phyloP scores from a whole-genome alignment of 257 asterid species.

The Nicotiana tabacum region DNA sequence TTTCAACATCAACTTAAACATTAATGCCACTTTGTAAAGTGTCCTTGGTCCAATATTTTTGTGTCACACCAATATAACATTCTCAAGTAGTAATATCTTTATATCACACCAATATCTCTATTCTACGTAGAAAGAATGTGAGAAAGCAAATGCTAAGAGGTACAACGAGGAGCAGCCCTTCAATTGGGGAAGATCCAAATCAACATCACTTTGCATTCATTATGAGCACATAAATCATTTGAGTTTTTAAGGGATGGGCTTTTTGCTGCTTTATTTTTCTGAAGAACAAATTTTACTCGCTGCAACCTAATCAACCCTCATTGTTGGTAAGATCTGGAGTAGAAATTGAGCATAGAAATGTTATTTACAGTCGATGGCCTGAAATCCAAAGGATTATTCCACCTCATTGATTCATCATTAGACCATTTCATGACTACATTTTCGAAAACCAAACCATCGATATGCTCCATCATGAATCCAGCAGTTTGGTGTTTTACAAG shows the following conservation, averaged over 20 bases:
- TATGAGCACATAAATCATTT: not conserved
- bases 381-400: constrained; percentile 90
- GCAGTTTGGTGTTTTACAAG: constrained; percentile 73
- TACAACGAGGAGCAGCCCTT: not conserved
- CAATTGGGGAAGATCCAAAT: not conserved
- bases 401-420: constrained; percentile 33
- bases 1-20: not conserved
- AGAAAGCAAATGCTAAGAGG: not conserved
- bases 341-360: constrained; percentile 52
- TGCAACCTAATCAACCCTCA: constrained; percentile 10
- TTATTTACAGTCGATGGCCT: constrained; percentile 78
- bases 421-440: constrained; percentile 73
- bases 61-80: not conserved
- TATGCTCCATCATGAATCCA: constrained; percentile 84
- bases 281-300: not conserved
- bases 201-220: not conserved
- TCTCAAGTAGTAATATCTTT: not conserved
- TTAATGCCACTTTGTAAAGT: not conserved
- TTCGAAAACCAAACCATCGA: constrained; percentile 62
- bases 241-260: not conserved
- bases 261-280: not conserved
- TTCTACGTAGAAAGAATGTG: not conserved
- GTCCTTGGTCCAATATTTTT: not conserved
- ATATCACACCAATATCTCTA: not conserved
- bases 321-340: constrained; percentile 40